These are phyloP conservation scores for Hericium erinaceus DNA, from an alignment of 768 basidiomycete species.

Conservation along the genomic window DNA sequence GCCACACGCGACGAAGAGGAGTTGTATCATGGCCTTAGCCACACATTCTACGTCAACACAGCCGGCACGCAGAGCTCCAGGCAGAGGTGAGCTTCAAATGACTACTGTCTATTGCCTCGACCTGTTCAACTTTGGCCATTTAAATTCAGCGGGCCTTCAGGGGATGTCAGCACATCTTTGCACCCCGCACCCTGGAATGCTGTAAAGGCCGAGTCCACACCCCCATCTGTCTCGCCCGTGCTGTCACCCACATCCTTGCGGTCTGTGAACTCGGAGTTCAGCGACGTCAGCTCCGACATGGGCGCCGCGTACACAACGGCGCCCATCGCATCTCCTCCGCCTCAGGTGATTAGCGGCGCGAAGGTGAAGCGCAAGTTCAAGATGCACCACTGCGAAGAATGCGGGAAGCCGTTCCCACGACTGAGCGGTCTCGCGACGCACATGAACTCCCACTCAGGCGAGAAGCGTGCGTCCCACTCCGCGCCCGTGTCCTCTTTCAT, in stretches of 20 bases:
- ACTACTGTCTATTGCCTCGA: no score
- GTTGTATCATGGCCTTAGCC: slow-evolving; percentile 10
- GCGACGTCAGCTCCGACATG: not conserved
- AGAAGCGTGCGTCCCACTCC: slow-evolving; percentile 26
- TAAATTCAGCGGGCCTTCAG: no score
- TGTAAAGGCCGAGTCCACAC: not conserved
- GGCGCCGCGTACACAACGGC: not conserved
- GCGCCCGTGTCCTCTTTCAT: no score
- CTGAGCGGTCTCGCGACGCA: slow-evolving; percentile 35
- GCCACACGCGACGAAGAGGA: slow-evolving; percentile 9
- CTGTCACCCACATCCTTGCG: slow-evolving; percentile 2
- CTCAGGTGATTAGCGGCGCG: not conserved
- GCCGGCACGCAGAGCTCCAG: no score
- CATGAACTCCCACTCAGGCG: slow-evolving; percentile 36
- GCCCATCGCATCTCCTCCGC: not conserved
- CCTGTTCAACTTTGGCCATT: no score
- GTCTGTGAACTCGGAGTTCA: not conserved
- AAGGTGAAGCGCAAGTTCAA: slow-evolving; percentile 24
- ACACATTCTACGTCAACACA: slow-evolving; percentile 7
- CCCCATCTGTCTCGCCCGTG: not conserved
- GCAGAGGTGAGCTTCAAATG: no score
- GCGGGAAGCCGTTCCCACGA: slow-evolving; percentile 30
- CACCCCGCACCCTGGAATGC: not conserved
- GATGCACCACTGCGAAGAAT: slow-evolving; percentile 30
- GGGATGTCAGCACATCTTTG: not conserved